Base-by-base conservation (phyloP, 1,139 yeast species). In the Blastobotrys capitulatus region DNA sequence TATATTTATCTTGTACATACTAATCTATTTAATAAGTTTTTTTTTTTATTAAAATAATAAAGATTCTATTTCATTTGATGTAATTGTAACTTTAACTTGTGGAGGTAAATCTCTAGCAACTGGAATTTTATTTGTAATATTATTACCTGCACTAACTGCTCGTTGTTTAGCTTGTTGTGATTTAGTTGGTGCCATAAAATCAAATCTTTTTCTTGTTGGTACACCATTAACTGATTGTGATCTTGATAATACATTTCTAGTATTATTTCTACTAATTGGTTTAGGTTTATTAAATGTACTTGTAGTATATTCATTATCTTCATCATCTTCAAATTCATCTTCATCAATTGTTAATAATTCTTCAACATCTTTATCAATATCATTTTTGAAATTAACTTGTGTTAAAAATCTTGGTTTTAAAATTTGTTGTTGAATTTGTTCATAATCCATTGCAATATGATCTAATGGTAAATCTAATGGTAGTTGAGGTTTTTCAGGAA, bases 361-460 rank as follows among this genome's bases (percentile, higher is more conserved):
- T 13, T 40, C 31, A 7, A 46, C 13, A 6, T 38, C 31, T 15
- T 16, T 26, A 25, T 46, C 44, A 19, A 46, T 15, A 26, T 36
- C 39, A 22, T n/a, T 38, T 2, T 19, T 19, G 3, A 7, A 3
- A n/a, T 10, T 5, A 35, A 7, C 10, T 22, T 5, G 7, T 4
- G 8, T 38, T 8, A 10, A 6, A 36, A 22, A 13, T 26, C 32
- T 25, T 8, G 34, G 19, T 20, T 18, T 27, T 13, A 20, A 29
- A 39, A 19, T 32, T n/a, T 34, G 50, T 47, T 25, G 54, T 40
- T 43, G 48, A 19, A 51, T 26, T 7, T 48, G 52, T 32, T 42
- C 43, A 15, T 57, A 57, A 44, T 60, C 60, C 37, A 60, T 52
- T 7, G 57, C 61, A 40, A 58, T 52, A 31, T 55, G 58, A 29